A percentile compares a stretch with the other conserved stretches of the same genome.
These are phyloP conservation scores for Suillus hirtellus DNA, from an alignment of 768 basidiomycete species.

Conservation along the genomic window DNA sequence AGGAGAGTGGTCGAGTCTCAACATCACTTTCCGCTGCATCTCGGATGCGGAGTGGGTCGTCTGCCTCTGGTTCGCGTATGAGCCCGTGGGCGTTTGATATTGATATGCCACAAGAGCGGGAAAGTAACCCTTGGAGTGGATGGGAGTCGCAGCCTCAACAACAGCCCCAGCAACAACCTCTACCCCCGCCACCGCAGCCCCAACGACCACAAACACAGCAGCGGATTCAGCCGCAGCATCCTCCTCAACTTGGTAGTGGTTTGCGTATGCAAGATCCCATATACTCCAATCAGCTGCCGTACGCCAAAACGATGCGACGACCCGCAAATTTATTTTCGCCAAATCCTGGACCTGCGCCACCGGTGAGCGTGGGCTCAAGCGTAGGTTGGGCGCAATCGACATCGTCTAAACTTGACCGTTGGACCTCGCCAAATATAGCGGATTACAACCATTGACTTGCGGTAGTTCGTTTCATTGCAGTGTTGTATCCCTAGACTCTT, in stretches of 20 bases:
- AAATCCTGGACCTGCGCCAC: constrained; percentile 35
- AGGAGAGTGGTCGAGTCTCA: constrained; percentile 43
- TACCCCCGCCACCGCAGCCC: constrained; percentile 22
- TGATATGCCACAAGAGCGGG: constrained; percentile 28
- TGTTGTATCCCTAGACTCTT: constrained; percentile 11
- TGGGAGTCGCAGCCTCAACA: constrained; percentile 23
- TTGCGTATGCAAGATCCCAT: constrained; percentile 51
- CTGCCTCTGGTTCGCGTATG: constrained; percentile 22
- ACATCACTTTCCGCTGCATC: constrained; percentile 21
- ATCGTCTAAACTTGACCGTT: constrained; percentile 4
- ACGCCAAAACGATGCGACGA: constrained; percentile 39
- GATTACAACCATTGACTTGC: constrained; percentile 3
- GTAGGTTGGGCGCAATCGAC: constrained; percentile 3
- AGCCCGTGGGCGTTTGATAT: constrained; percentile 32
- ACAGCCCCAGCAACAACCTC: constrained; percentile 9
- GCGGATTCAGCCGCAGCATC: constrained; percentile 23
- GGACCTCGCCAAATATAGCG: background rate
- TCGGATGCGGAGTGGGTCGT: constrained; percentile 31
- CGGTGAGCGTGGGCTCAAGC: constrained; percentile 33
- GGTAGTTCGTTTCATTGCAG: background rate
- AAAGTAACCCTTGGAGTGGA: constrained; percentile 20
- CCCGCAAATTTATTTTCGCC: constrained; percentile 52
- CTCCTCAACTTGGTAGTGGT: constrained; percentile 39
- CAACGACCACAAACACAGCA: constrained; percentile 32
- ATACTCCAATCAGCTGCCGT: constrained; percentile 4